Base-by-base conservation (phyloP, 1,284 basidiomycete genomes). In the Pseudozyma sp. region DNA sequence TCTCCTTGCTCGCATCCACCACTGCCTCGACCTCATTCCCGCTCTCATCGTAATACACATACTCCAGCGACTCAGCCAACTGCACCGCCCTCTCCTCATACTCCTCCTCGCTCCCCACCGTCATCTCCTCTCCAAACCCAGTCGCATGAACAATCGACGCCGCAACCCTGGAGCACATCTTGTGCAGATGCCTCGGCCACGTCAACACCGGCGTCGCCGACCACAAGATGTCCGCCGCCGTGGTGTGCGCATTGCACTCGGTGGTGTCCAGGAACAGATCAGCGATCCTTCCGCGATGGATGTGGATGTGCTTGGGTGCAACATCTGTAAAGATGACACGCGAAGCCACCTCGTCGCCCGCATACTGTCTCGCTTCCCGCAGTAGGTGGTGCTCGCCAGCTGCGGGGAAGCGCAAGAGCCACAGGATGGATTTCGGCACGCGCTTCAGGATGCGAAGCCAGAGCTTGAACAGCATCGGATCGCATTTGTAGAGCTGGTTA, bases 161-260 rank as follows among this genome's bases (percentile, higher is more conserved):
- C 0, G 87, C 88, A 19, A 90, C 89, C 16, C 89, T 86, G 17
- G 88, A 89, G 58, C 88, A 88, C 88, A 90, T 89, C 80, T 89
- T 90, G 77, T 88, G 86, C 49, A 79, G 69, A 72, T 90, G 87
- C 55, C 87, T 87, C 5, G 89, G 88, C 86, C 86, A 89, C 9
- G 89, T 89, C 52, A 90, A 79, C 37, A 90, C 85, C 30, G 89
- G 89, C 1, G 89, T 90, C 8, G 88, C 89, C 1, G 87, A 86
- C 89, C 89, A 90, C 31, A 90, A 81, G 37, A 90, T 87, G 73
- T 90, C 89, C 14, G 88, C 87, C 7, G 89, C 88, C 13, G 89
- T 88, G 9, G 89, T 90, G 68, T 90, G 89, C 5, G 89, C 89
- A 65, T 88, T 89, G 80, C 89, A 90, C 87, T 90, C 89, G 9